Evolutionary conservation across 306 rosid species (phyloP).

Genomic region (Fragaria nilgerrensis): DNA sequence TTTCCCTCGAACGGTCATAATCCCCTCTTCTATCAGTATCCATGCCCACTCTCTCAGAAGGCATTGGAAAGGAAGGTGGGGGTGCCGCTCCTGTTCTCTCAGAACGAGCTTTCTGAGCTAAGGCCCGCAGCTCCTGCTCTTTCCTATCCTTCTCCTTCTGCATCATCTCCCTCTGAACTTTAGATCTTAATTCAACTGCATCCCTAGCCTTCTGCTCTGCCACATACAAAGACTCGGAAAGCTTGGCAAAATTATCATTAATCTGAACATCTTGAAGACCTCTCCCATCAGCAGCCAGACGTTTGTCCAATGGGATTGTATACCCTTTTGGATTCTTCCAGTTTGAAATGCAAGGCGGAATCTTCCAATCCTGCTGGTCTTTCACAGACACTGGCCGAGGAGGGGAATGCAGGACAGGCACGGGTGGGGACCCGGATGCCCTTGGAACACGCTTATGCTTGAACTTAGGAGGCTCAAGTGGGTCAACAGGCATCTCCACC

Average conservation of each 20-base stretch:
- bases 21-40: conserved; percentile 57
- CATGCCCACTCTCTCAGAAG: conserved; percentile 44
- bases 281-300: conserved; percentile 86
- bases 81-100: conserved; percentile 78
- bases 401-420: conserved; percentile 91
- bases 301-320: conserved; percentile 84
- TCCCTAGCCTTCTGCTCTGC: conserved; percentile 95
- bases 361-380: conserved; percentile 95
- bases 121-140: conserved; percentile 69
- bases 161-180: conserved; percentile 86
- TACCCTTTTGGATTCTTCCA: conserved; percentile 98
- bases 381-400: conserved; percentile 88
- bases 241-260: conserved; percentile 82
- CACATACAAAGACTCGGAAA: conserved; percentile 76
- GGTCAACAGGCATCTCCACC: conserved; percentile 94
- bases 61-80: conserved; percentile 36
- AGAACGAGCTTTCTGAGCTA: conserved; percentile 80
- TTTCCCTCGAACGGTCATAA: conserved; percentile 51
- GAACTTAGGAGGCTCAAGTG: conserved; percentile 90
- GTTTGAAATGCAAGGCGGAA: conserved; percentile 86
- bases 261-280: conserved; percentile 91
- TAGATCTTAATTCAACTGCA: conserved; percentile 84
- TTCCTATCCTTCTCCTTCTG: conserved; percentile 85
- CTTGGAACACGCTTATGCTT: conserved; percentile 91
- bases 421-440: conserved; percentile 89